Evolutionary conservation across 129 eudicot species (phyloP).

Genomic region (Mikania micrantha): DNA sequence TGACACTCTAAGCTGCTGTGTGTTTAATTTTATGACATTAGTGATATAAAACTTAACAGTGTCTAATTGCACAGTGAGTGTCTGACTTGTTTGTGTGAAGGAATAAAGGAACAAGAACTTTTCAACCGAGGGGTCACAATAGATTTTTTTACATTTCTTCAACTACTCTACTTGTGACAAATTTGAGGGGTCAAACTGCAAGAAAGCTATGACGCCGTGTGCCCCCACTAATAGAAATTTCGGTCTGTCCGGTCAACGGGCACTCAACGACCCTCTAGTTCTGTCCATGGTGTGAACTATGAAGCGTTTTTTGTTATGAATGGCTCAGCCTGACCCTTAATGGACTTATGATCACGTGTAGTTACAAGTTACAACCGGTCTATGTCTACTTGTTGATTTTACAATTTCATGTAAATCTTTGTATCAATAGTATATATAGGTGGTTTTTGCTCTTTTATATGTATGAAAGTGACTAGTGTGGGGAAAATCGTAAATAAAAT

Average conservation of each 20-base stretch:
- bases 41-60: not conserved
- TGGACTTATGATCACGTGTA: not conserved
- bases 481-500: not conserved
- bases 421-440: not conserved
- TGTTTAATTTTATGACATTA: not conserved
- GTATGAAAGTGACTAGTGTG: not conserved
- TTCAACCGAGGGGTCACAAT: not conserved
- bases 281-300: not conserved
- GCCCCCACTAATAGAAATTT: not conserved
- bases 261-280: not conserved
- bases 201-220: not conserved
- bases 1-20: not conserved
- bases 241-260: not conserved
- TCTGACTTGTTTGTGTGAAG: conserved; percentile 30
- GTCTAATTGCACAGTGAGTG: conserved; percentile 30
- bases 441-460: not conserved
- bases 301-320: not conserved
- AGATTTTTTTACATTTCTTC: not conserved
- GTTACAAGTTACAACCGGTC: not conserved
- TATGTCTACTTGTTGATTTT: not conserved
- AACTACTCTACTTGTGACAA: not conserved
- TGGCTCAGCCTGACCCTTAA: not conserved
- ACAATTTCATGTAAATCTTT: not conserved
- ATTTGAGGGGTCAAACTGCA: not conserved
- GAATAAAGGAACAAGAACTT: not conserved